Evolutionary conservation across 164 flowering plant genomes (phyloP).

Genomic region (Stephania yunnanensis): DNA sequence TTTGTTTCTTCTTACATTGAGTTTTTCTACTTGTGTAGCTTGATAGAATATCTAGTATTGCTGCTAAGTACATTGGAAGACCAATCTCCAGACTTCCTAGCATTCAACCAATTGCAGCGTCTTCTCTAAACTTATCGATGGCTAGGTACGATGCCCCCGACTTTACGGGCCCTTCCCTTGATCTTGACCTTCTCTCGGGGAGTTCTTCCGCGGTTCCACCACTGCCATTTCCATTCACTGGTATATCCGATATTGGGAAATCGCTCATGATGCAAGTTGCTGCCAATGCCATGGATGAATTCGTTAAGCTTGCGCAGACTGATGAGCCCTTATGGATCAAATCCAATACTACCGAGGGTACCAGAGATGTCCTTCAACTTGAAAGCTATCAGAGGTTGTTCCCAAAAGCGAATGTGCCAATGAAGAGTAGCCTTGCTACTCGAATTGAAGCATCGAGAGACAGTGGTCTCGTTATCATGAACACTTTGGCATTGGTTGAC

Average conservation of each 20-base stretch:
- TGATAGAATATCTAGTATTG: constrained; percentile 77
- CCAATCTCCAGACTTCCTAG: constrained; percentile 72
- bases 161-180: constrained; percentile 44
- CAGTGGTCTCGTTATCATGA: constrained; percentile 43
- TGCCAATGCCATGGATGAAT: constrained; percentile 62
- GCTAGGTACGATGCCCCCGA: constrained; percentile 39
- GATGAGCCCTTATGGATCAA: constrained; percentile 61
- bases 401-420: constrained; percentile 29
- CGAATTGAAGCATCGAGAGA: constrained; percentile 58
- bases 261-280: constrained; percentile 67
- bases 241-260: constrained; percentile 53
- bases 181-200: constrained; percentile 69
- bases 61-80: constrained; percentile 80
- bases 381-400: constrained; percentile 52
- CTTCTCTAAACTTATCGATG: constrained; percentile 62
- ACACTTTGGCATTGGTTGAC: constrained; percentile 53
- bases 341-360: constrained; percentile 24
- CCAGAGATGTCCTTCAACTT: constrained; percentile 41
- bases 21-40: constrained; percentile 36
- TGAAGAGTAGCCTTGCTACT: constrained; percentile 31
- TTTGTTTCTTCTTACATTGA: not conserved
- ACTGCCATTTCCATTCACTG: constrained; percentile 30
- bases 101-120: constrained; percentile 49
- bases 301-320: constrained; percentile 40
- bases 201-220: constrained; percentile 28